Percentiles rank a stretch among this genome's conserved stretches.
Evolutionary conservation across 2,329 filamentous ascomycete species (phyloP).

Genomic region (Chaetomiaceae sp.): DNA sequence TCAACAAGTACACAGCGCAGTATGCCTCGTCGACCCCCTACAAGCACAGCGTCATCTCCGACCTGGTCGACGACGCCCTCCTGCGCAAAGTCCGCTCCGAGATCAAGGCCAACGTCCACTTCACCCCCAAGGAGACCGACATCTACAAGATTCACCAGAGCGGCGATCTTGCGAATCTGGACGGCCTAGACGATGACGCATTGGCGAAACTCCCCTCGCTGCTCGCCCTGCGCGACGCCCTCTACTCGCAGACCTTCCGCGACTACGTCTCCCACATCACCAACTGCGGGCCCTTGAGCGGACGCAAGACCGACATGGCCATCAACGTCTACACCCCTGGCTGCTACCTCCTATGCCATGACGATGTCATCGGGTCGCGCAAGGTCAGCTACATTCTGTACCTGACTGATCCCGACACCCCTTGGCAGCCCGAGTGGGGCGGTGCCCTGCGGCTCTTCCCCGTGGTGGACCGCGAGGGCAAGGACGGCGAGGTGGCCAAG

Average conservation of each 20-base stretch:
- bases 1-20: constrained; percentile 55
- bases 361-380: constrained; percentile 97
- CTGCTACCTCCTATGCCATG: constrained; percentile 92
- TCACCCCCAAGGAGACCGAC: constrained; percentile 97
- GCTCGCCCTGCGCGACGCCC: constrained; percentile 84
- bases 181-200: constrained; percentile 83
- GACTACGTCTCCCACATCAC: constrained; percentile 85
- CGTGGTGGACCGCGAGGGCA: constrained; percentile 57
- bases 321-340: constrained; percentile 98
- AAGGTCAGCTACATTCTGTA: constrained; percentile 97
- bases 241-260: constrained; percentile 88
- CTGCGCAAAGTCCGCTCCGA: constrained; percentile 83
- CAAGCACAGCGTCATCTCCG: constrained; percentile 85
- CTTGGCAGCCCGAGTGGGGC: constrained; percentile 90
- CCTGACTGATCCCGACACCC: constrained; percentile 82
- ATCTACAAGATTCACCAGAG: constrained; percentile 99
- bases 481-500: constrained; percentile 69
- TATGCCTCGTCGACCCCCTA: constrained; percentile 69
- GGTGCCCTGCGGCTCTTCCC: constrained; percentile 88
- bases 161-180: constrained; percentile 92
- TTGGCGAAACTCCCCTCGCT: constrained; percentile 83
- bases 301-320: constrained; percentile 96
- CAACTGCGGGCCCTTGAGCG: constrained; percentile 79
- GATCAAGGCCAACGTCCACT: constrained; percentile 84
- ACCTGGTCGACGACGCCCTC: constrained; percentile 73